These are phyloP conservation scores for Viola odorata DNA, from an alignment of 345 rosid genomes.

Conservation along the genomic window DNA sequence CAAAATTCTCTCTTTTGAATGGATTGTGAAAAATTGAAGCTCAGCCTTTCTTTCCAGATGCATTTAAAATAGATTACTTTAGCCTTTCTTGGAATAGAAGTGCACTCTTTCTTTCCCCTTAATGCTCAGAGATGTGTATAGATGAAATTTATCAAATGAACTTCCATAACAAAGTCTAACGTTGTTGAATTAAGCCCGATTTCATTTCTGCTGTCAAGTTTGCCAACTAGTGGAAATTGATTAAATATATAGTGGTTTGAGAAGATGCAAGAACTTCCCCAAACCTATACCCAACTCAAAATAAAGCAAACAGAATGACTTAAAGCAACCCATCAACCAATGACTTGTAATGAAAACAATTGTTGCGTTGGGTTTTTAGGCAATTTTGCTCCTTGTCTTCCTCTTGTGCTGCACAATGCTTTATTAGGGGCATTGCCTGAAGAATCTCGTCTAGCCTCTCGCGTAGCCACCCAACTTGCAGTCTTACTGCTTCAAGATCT, in stretches of 20 bases:
- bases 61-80: too few relatives aligned
- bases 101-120: too few relatives aligned
- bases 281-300: background rate
- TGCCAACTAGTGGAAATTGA: background rate
- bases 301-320: background rate
- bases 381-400: background rate
- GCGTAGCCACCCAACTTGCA: constrained; percentile 31
- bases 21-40: too few relatives aligned
- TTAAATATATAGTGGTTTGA: too few relatives aligned
- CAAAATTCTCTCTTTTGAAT: too few relatives aligned
- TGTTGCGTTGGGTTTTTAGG: background rate
- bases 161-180: too few relatives aligned
- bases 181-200: too few relatives aligned
- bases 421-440: constrained; percentile 9
- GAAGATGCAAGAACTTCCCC: background rate
- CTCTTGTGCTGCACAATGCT: background rate
- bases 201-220: too few relatives aligned
- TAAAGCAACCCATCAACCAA: constrained; percentile 10
- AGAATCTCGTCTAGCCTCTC: constrained; percentile 22
- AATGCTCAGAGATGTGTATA: too few relatives aligned
- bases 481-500: constrained; percentile 25
- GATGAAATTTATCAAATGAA: too few relatives aligned
- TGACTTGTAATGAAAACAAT: constrained; percentile 1
- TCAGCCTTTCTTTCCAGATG: too few relatives aligned
- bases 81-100: too few relatives aligned